Percentiles rank a stretch among this genome's conserved stretches.
Evolutionary conservation across 75 land plant genomes (phyloP).

Genomic region (Pseudotsuga menziesii): DNA sequence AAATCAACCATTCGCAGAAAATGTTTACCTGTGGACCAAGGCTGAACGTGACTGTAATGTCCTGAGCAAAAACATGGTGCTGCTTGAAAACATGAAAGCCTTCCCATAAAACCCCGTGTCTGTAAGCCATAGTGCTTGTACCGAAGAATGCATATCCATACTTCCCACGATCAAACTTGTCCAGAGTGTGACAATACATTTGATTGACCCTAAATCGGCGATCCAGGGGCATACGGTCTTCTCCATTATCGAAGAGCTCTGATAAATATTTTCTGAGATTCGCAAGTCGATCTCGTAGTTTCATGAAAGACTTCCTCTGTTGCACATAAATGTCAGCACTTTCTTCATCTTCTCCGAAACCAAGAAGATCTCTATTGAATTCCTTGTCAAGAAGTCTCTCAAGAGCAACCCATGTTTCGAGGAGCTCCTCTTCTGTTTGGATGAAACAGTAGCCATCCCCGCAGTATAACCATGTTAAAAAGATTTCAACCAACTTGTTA

Average conservation of each 20-base stretch:
- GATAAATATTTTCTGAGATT: not conserved
- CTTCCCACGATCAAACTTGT: not conserved
- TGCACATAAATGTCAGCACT: not conserved
- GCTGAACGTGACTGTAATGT: not conserved
- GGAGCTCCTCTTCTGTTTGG: constrained; percentile 2
- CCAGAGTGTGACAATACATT: not conserved
- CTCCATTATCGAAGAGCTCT: not conserved
- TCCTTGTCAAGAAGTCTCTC: too few relatives aligned
- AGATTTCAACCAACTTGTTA: constrained; percentile 1
- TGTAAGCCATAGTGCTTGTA: constrained; percentile 2
- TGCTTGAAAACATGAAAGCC: not conserved
- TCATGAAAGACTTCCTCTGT: not conserved
- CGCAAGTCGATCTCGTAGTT: not conserved
- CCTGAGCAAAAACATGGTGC: constrained; percentile 7
- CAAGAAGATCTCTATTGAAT: not conserved
- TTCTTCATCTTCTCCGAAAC: not conserved
- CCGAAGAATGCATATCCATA: constrained; percentile 3
- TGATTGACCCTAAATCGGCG: not conserved
- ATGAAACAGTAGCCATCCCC: constrained; percentile 3
- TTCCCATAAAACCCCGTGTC: constrained; percentile 3
- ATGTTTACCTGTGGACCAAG: not conserved
- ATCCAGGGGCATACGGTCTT: not conserved
- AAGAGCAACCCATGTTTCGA: not conserved
- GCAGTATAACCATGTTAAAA: not conserved
- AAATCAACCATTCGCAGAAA: too few relatives aligned